Percentiles rank a stretch among this genome's conserved stretches.
Conservation (phyloP, 106 monocot species). For the Iris macrosiphon region DNA sequence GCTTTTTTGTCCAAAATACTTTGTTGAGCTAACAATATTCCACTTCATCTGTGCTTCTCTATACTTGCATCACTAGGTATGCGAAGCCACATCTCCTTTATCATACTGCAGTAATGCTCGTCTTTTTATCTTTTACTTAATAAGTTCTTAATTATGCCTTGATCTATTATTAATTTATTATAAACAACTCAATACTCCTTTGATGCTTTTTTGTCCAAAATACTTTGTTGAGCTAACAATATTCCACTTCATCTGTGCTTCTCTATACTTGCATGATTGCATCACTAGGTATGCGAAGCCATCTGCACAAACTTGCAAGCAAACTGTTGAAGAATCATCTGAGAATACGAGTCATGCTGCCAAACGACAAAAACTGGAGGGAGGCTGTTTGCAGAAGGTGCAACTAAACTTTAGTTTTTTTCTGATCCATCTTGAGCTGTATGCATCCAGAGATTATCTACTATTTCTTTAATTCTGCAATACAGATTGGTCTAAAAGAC, state of each 20-base stretch:
- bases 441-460: neutral
- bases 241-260: neutral
- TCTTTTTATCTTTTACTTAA: neutral
- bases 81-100: neutral
- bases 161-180: neutral
- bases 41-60: neutral
- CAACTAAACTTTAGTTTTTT: neutral
- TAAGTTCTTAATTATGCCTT: neutral
- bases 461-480: constrained; percentile 1
- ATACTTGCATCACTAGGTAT: constrained; percentile 28
- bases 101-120: neutral
- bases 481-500: constrained; percentile 30
- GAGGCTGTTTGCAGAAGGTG: constrained; percentile 54
- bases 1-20: neutral
- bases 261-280: neutral
- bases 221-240: neutral
- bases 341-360: constrained; percentile 47
- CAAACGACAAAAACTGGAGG: constrained; percentile 86
- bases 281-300: constrained; percentile 41
- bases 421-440: neutral
- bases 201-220: neutral
- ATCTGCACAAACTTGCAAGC: constrained; percentile 16
- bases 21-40: neutral
- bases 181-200: neutral
- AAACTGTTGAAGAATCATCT: constrained; percentile 16